Base-by-base conservation (phyloP, 306 rosid genomes). In the Alnus rubra region DNA sequence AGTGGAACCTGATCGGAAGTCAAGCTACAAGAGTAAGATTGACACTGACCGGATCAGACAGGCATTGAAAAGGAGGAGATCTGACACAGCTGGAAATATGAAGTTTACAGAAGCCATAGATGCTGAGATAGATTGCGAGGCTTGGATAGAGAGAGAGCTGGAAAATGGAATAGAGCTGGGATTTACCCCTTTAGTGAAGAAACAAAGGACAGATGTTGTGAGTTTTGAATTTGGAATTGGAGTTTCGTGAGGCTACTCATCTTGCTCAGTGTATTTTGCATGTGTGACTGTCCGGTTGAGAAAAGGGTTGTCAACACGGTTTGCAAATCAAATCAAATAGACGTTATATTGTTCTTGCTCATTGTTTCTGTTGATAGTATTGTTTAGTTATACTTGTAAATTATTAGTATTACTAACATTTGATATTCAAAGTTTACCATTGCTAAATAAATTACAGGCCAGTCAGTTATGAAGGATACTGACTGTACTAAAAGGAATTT, bases 101-200 rank as follows among this genome's bases (percentile, higher is more conserved):
- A 81, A 79, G 81, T 28, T 58, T 5, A 53, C 60, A 4, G 83
- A 54, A 60, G 55, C 74, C 50, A 5, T 47, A 16, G 71, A 30
- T 31, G 69, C 81, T 9, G 86, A 88, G 72, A 45, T 47, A 16
- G 86, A 81, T 53, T 23, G 72, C 30, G 89, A 88, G 81, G 86
- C 84, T 54, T 88, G 88, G 89, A 88, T 88, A 69, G 86, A 83
- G 54, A 83, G 58, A 33, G 89, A 83, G 80, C 88, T 88, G 47
- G 89, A 88, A 83, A 80, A 76, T 2, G 89, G 89, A 45, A 74
- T 87, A 58, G 83, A 84, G 69, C 62, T 80, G 9, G 78, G 63
- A 73, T 30, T 28, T 53, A 62, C 64, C 35, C 78, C 80, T 30
- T 16, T 76, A 33, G 53, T 18, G 67, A 85, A 78, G 79, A 88